phyloP scores from a whole-genome alignment of 129 eudicot species.

The Escallonia rubra region DNA sequence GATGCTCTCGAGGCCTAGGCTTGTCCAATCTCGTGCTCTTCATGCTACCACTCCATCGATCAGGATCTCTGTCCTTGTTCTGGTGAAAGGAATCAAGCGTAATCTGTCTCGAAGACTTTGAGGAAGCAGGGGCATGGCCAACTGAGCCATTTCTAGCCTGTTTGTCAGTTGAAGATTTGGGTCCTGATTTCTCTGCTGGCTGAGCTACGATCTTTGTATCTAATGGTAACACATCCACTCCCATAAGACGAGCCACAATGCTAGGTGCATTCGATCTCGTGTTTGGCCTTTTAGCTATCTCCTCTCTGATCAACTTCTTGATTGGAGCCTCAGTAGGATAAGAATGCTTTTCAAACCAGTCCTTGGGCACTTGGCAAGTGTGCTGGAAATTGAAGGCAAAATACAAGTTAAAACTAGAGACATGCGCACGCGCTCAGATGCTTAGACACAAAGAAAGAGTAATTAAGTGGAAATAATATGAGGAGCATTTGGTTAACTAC shows the following conservation, averaged over 20 bases:
- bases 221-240: constrained; percentile 66
- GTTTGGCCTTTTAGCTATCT: constrained; percentile 53
- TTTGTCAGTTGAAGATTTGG: constrained; percentile 22
- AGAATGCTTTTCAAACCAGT: constrained; percentile 37
- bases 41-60: constrained; percentile 29
- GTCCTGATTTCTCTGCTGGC: constrained; percentile 21
- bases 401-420: constrained; percentile 6
- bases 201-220: constrained; percentile 39
- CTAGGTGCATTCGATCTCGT: constrained; percentile 60
- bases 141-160: constrained; percentile 32
- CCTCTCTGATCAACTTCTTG: constrained; percentile 80
- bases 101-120: constrained; percentile 31
- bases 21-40: constrained; percentile 23
- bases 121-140: constrained; percentile 21
- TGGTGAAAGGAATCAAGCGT: constrained; percentile 29
- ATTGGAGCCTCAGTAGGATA: constrained; percentile 63
- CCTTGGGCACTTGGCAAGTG: constrained; percentile 26
- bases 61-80: constrained; percentile 26
- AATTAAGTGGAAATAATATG: background rate
- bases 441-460: background rate
- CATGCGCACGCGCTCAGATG: background rate
- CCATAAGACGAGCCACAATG: constrained; percentile 94
- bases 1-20: constrained; percentile 77
- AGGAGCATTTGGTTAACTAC: background rate
- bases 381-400: constrained; percentile 29